Percentiles rank a stretch among this genome's conserved stretches.
These are phyloP conservation scores for Trypanosoma congolense DNA, from an alignment of 208 protist genomes.

Conservation along the genomic window DNA sequence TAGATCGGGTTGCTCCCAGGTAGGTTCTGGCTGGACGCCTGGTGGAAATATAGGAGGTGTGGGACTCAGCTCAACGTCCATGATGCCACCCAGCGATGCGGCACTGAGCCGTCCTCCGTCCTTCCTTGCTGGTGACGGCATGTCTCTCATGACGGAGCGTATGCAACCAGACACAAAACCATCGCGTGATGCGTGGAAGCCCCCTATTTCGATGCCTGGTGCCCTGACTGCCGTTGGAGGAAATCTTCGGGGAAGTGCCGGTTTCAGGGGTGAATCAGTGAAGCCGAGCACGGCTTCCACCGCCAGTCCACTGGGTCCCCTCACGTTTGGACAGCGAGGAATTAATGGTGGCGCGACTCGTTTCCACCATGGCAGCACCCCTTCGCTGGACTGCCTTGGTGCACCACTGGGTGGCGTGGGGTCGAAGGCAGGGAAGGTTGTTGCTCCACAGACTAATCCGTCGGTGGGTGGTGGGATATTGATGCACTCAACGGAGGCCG, in stretches of 20 bases:
- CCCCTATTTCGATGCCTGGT: neutral
- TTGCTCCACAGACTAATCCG: neutral
- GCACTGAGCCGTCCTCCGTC: neutral
- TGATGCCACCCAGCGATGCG: neutral
- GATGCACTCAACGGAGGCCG: slow-evolving; percentile 2
- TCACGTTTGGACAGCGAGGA: neutral
- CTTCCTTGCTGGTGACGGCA: slow-evolving; percentile 17
- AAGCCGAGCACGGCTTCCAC: neutral
- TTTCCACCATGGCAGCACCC: neutral
- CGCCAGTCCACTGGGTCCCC: neutral
- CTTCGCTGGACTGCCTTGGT: neutral
- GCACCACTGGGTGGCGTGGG: neutral
- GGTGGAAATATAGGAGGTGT: neutral
- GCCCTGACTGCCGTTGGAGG: neutral
- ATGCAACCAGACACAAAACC: slow-evolving; percentile 2
- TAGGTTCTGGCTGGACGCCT: slow-evolving; percentile 18
- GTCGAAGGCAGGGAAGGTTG: neutral
- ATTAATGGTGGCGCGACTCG: neutral
- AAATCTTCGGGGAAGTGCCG: slow-evolving; percentile 3
- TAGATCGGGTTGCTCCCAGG: neutral
- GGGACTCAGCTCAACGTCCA: slow-evolving; percentile 1
- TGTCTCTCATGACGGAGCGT: slow-evolving; percentile 17
- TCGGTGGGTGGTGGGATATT: slow-evolving; percentile 10
- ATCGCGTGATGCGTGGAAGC: slow-evolving; percentile 4
- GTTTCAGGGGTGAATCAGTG: neutral